These are phyloP conservation scores for Fusarium sp. DNA, from an alignment of 2,329 filamentous ascomycete species.

Conservation along the genomic window DNA sequence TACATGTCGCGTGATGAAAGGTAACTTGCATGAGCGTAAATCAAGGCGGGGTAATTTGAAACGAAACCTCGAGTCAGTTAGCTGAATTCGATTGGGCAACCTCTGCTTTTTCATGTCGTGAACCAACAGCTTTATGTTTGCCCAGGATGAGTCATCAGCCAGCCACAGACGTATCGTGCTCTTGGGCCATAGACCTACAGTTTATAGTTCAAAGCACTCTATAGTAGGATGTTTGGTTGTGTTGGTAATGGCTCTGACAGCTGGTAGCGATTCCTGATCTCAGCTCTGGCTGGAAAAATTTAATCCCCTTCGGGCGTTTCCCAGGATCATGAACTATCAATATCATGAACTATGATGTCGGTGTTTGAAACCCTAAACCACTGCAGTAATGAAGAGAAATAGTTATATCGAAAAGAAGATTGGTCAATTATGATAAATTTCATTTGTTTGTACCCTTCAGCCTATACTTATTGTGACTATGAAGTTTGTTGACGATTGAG, in stretches of 20 bases:
- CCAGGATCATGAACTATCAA: background rate
- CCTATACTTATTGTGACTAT: background rate
- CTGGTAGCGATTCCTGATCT: background rate
- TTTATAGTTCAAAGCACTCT: background rate
- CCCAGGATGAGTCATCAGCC: background rate
- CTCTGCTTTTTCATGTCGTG: background rate
- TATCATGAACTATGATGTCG: background rate
- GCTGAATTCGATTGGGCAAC: background rate
- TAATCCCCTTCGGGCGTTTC: background rate
- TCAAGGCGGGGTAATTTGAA: background rate
- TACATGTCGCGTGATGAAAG: background rate
- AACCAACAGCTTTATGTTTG: background rate
- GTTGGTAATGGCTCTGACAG: background rate
- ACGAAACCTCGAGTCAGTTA: background rate
- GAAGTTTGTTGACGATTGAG: background rate
- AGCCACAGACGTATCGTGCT: background rate
- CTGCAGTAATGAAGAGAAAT: background rate
- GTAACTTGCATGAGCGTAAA: background rate
- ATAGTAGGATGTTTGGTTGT: rapidly evolving
- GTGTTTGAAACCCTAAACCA: background rate
- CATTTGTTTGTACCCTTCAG: background rate
- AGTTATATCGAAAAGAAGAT: rapidly evolving
- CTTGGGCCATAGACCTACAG: background rate
- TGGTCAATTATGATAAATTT: background rate
- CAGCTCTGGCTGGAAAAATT: background rate